A percentile compares a stretch with the other conserved stretches of the same genome.
Evolutionary conservation across 176 grass and related monocot genomes (phyloP).

Genomic region (Areca catechu): DNA sequence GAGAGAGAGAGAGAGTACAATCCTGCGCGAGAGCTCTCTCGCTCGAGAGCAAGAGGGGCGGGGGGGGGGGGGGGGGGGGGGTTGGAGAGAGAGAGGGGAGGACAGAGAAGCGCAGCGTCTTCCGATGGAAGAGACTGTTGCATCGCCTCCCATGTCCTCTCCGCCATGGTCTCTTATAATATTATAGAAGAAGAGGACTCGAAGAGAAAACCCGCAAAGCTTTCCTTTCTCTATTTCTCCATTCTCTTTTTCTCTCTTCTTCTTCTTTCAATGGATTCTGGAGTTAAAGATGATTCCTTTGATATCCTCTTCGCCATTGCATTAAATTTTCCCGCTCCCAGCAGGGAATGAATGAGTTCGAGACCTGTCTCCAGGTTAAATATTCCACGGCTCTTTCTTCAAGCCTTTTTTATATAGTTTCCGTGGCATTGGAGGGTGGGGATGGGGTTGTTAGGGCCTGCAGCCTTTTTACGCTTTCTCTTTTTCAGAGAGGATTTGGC

Average conservation of each 20-base stretch:
- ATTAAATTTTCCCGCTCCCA: not conserved
- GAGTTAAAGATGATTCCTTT: not conserved
- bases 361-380: not conserved
- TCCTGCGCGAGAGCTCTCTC: not conserved
- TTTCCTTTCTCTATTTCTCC: not conserved
- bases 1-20: not conserved
- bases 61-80: too few relatives aligned
- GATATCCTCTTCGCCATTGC: not conserved
- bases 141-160: too few relatives aligned
- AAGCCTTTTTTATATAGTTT: constrained; percentile 3
- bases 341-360: not conserved
- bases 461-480: constrained; percentile 25
- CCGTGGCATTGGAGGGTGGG: constrained; percentile 15
- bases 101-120: too few relatives aligned
- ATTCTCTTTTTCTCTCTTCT: too few relatives aligned
- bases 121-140: too few relatives aligned
- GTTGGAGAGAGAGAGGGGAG: too few relatives aligned
- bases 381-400: not conserved
- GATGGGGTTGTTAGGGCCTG: constrained; percentile 12
- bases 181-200: too few relatives aligned
- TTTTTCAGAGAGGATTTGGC: constrained; percentile 23
- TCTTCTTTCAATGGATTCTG: too few relatives aligned
- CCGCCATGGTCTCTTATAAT: too few relatives aligned
- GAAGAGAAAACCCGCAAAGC: too few relatives aligned
- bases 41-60: too few relatives aligned